Conservation (phyloP, 306 rosid species). For the Gastrolobium bilobum region DNA sequence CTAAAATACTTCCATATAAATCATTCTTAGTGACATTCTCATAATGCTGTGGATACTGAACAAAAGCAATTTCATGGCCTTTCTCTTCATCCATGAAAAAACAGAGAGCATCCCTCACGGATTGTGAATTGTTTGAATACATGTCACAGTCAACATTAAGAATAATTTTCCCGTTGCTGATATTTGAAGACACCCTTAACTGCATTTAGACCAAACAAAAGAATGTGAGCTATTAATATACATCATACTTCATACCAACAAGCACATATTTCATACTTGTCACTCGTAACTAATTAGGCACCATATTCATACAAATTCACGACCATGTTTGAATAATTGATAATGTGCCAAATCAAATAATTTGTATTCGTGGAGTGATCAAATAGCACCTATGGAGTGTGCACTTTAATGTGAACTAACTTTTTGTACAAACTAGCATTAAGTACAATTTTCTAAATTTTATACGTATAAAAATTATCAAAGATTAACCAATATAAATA, state of each 20-base stretch:
- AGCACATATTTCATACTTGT: background rate
- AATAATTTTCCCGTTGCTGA: constrained; percentile 78
- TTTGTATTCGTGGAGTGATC: background rate
- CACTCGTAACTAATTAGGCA: background rate
- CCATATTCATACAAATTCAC: no score
- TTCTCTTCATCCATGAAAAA: constrained; percentile 83
- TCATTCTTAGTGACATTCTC: constrained; percentile 74
- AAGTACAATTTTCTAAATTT: background rate
- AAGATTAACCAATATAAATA: background rate
- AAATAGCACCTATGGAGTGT: background rate
- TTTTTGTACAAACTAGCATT: background rate
- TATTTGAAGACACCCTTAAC: constrained; percentile 85
- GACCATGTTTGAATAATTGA: background rate
- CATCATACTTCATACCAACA: background rate
- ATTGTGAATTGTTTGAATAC: constrained; percentile 77
- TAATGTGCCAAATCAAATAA: background rate
- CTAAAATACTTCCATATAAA: constrained; percentile 53
- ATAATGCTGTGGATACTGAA: constrained; percentile 77
- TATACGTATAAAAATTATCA: background rate
- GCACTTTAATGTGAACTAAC: background rate
- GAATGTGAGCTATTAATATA: background rate
- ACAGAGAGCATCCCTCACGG: constrained; percentile 80
- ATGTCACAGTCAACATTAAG: constrained; percentile 90
- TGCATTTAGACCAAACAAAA: constrained; percentile 49
- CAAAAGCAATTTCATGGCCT: constrained; percentile 77